Base-by-base conservation (phyloP, 192 early-diverging fungal species). In the Coemansia sp. region DNA sequence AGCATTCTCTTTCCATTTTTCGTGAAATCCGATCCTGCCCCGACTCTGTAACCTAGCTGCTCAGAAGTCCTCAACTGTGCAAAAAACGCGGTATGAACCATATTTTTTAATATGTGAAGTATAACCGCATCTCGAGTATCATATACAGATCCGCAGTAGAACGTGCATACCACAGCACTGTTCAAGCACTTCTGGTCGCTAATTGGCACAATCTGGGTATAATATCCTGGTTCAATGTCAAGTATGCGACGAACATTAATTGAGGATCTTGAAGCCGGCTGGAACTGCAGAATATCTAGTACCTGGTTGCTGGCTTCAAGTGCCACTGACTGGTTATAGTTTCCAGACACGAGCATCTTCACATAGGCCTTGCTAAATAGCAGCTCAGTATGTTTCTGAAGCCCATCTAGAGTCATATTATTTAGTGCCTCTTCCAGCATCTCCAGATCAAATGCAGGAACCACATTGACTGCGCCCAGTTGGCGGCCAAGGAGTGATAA, bases 41-140 rank as follows among this genome's bases (percentile, higher is more conserved):
- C 1, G 13, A 67, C 68, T 1, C 82, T 60, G 68, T 91, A 91
- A 0, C 92, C 92, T 23, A 93, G 82, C 70, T 93, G 89, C 67
- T 93, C 91, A 63, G 96, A 94, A 10, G 96, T 98, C 21, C 96
- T 87, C 49, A 99, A 74, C 66, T 94, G 88, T 75, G 96, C 88
- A 80, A 97, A 99, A 53, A 87, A 89, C 14, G 93, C 92, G 64
- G 94, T 90, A 35, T 88, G 73, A 10, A 87, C 74, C 57, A 96
- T 91, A 43, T 91, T 90, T 2, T 81, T 84, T 59, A 98, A 68
- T 33, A 97, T 74, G 39, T 74, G 70, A 11, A 91, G 67, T 2
- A 85, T 70, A 21, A 85, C 84, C 26, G 89, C 87, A 26, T 88
- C 74, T 16, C 82, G 62, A 40, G 68, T 81, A 47, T 94, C 74